phyloP scores from a whole-genome alignment of 768 basidiomycete species.

The Suillus occidentalis region DNA sequence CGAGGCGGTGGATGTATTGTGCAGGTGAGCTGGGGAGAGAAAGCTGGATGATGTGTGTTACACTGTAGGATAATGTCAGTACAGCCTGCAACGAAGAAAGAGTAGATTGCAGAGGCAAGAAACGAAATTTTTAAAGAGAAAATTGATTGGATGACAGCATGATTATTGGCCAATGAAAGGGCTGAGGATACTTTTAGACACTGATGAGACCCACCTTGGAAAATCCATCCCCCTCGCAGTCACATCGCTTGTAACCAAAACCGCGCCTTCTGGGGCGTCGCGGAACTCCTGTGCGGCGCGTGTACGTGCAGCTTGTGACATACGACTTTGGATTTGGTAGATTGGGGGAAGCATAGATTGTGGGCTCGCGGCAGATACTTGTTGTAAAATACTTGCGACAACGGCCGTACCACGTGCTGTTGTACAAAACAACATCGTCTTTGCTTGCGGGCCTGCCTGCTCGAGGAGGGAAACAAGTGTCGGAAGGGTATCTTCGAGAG shows the following conservation, averaged over 20 bases:
- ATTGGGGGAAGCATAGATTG: slow-evolving; percentile 36
- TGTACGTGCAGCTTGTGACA: slow-evolving; percentile 48
- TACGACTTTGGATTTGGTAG: slow-evolving; percentile 58
- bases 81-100: background rate
- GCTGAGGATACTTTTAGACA: background rate
- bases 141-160: background rate
- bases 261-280: slow-evolving; percentile 37
- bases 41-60: slow-evolving; percentile 60
- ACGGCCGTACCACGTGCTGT: slow-evolving; percentile 60
- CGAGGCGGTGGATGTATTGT: slow-evolving; percentile 79
- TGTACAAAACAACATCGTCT: slow-evolving; percentile 65
- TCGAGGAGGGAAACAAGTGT: slow-evolving; percentile 40
- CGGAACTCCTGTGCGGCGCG: slow-evolving; percentile 53
- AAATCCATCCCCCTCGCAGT: slow-evolving; percentile 70
- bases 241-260: slow-evolving; percentile 56
- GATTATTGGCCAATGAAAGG: background rate
- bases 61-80: slow-evolving; percentile 30
- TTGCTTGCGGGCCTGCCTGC: slow-evolving; percentile 36
- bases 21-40: slow-evolving; percentile 69
- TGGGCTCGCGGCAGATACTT: slow-evolving; percentile 12
- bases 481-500: slow-evolving; percentile 43
- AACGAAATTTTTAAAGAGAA: background rate
- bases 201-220: slow-evolving; percentile 43
- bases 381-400: slow-evolving; percentile 34
- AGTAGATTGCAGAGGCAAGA: background rate